phyloP scores from a whole-genome alignment of 495 filamentous ascomycete genomes.

The Evansstolkia leycettana region DNA sequence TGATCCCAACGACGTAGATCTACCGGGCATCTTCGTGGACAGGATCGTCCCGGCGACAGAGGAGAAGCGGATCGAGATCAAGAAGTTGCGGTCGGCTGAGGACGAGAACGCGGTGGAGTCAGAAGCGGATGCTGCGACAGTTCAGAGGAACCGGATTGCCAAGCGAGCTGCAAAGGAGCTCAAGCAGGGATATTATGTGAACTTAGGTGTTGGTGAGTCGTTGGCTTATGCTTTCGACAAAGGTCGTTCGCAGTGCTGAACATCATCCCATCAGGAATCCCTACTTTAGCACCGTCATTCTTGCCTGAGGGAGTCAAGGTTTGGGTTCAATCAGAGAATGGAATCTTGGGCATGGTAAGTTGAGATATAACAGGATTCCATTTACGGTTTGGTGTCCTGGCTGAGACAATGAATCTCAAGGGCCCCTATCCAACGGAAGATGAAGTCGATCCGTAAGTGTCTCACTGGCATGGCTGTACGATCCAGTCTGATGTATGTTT shows the following conservation, averaged over 20 bases:
- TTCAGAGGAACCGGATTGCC: constrained; percentile 70
- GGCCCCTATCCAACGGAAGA: constrained; percentile 73
- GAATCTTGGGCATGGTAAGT: constrained; percentile 63
- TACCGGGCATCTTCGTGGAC: constrained; percentile 85
- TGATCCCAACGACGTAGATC: constrained; percentile 63
- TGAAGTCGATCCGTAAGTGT: constrained; percentile 54
- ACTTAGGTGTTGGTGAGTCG: constrained; percentile 85
- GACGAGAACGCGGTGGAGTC: constrained; percentile 33
- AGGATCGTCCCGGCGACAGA: constrained; percentile 66
- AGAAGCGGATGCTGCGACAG: constrained; percentile 47
- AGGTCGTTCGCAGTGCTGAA: background rate
- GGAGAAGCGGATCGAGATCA: constrained; percentile 73
- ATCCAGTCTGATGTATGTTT: background rate
- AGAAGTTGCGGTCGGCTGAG: constrained; percentile 53
- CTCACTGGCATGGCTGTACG: background rate
- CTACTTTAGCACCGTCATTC: constrained; percentile 76
- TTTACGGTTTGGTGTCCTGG: background rate
- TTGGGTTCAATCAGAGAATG: constrained; percentile 84
- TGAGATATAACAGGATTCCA: background rate
- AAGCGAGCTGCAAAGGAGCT: constrained; percentile 81
- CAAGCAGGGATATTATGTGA: constrained; percentile 88
- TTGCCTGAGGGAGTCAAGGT: constrained; percentile 68
- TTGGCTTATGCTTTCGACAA: constrained; percentile 9
- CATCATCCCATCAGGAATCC: constrained; percentile 40
- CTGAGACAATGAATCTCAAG: constrained; percentile 16